Evolutionary conservation across 768 basidiomycete genomes (phyloP).

Genomic region (Pleurotus giganteus): DNA sequence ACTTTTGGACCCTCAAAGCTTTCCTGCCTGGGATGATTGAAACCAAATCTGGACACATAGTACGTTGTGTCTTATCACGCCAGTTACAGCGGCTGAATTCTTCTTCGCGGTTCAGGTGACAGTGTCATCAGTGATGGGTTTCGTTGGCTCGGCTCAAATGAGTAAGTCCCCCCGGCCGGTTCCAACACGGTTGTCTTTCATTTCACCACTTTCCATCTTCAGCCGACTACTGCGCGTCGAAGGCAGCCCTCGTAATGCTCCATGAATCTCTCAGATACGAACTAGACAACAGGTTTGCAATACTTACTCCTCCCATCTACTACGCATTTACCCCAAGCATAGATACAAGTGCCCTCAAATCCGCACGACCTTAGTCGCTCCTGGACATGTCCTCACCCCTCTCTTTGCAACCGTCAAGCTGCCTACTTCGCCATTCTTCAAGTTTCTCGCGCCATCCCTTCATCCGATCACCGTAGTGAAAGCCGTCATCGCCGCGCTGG

Average conservation of each 20-base stretch:
- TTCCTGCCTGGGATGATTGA: slow-evolving; percentile 90
- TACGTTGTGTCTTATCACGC: slow-evolving; percentile 31
- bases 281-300: slow-evolving; percentile 67
- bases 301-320: neutral
- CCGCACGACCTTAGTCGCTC: slow-evolving; percentile 84
- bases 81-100: slow-evolving; percentile 9
- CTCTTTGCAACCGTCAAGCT: slow-evolving; percentile 66
- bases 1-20: slow-evolving; percentile 91
- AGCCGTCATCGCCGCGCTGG: slow-evolving; percentile 75
- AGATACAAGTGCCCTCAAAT: slow-evolving; percentile 75
- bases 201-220: slow-evolving; percentile 3
- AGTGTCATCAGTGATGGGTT: slow-evolving; percentile 71
- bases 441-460: slow-evolving; percentile 77
- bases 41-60: slow-evolving; percentile 80
- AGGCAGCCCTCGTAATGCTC: slow-evolving; percentile 81
- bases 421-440: slow-evolving; percentile 48
- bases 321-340: slow-evolving; percentile 9
- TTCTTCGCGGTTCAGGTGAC: slow-evolving; percentile 53
- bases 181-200: neutral
- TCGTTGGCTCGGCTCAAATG: slow-evolving; percentile 73
- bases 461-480: slow-evolving; percentile 77
- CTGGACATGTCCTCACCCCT: slow-evolving; percentile 76
- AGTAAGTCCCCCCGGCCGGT: slow-evolving; percentile 42
- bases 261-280: slow-evolving; percentile 88
- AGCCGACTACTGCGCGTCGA: slow-evolving; percentile 93